Evolutionary conservation across 1,139 yeast genomes (phyloP), one percentile per base, ranked within the genome.

Genomic region (Debaryomyces udenii): DNA sequence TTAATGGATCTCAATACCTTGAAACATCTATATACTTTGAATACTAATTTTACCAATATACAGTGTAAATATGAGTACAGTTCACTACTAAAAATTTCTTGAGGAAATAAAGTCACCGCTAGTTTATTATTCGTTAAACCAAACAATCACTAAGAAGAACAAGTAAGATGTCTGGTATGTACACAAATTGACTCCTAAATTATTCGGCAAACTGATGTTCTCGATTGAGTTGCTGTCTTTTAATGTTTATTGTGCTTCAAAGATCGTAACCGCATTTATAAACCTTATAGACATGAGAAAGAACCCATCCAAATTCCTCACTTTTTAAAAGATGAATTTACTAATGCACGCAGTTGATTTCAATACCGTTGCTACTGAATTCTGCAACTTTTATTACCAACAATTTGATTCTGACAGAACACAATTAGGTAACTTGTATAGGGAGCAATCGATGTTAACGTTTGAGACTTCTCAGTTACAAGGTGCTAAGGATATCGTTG

Each of bases 391-490:
- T 64, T 93, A 93, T 81, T 93, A 93, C 81, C 86, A 88, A 66
- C 96, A 89, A 69, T 93, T 93, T 62, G 98, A 93, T 67, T 67
- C 83, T 56, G 96, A 93, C 70, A 87, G 99, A 76, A 67, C 89
- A 46, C 94, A 88, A 68, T 81, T 93, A 64, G 96, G 96, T 55
- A 86, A 88, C 74, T 81, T 93, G 58, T 93, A 93, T 83, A 86
- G 99, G 65, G 96, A 88, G 46, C 91, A 86, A 64, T 90, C 98
- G 23, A 94, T 94, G 99, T 77, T 94, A 69, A 93, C 99, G 35
- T 93, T 93, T 59, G 99, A 94, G 72, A 84, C 91, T 43, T 76
- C 93, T 45, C 97, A 91, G 74, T 77, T 87, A 54, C 99, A 93
- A 74, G 99, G 99, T 51, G 88, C 95, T 47, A 83, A 85, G 70